Evolutionary conservation across 495 filamentous ascomycete species (phyloP).

Genomic region (Jackrogersella multiformis): DNA sequence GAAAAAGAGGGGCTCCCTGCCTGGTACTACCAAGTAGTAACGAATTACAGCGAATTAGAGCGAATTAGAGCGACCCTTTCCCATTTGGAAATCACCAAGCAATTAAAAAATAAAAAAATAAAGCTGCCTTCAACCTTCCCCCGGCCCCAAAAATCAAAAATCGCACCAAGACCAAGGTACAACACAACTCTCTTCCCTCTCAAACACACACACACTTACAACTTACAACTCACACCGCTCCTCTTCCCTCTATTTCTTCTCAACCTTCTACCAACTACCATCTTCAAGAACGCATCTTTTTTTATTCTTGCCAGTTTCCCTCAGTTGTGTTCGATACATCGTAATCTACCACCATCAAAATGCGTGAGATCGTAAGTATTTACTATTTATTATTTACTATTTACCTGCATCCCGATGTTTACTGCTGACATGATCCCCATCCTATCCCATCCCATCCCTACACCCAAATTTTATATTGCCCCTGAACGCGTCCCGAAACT

Average conservation of each 20-base stretch:
- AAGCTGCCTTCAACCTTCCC: constrained; percentile 37
- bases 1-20: constrained; percentile 33
- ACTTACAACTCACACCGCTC: too few species aligned
- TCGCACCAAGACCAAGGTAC: constrained; percentile 36
- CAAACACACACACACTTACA: constrained; percentile 35
- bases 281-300: constrained; percentile 41
- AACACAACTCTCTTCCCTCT: constrained; percentile 31
- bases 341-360: constrained; percentile 60
- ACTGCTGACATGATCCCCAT: constrained; percentile 79
- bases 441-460: too few species aligned
- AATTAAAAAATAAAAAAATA: constrained; percentile 40
- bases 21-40: too few species aligned
- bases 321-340: constrained; percentile 38
- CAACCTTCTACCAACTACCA: constrained; percentile 41
- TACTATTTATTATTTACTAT: too few species aligned
- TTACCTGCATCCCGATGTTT: constrained; percentile 51
- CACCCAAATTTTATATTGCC: too few species aligned
- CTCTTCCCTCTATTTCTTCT: constrained; percentile 40
- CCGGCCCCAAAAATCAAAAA: constrained; percentile 9
- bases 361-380: constrained; percentile 92
- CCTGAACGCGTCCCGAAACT: constrained; percentile 72
- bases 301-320: constrained; percentile 40
- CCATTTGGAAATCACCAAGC: constrained; percentile 35
- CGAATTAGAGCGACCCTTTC: constrained; percentile 36
- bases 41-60: too few species aligned